Conservation (phyloP, 208 protist species). For the Angomonas deanei region DNA sequence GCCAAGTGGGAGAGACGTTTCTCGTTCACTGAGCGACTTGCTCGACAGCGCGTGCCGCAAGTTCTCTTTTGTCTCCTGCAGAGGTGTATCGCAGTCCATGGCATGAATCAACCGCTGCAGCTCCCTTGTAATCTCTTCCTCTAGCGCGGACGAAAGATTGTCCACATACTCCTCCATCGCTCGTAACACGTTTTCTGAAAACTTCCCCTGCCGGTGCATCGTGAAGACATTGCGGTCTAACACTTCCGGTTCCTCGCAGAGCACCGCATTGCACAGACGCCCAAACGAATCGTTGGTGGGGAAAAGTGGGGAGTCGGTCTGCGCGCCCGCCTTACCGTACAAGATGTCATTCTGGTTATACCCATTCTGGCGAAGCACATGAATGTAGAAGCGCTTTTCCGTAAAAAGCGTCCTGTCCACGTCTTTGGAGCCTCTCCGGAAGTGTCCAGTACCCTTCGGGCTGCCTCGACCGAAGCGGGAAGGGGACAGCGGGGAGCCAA, state of each 20-base stretch:
- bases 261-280: too few species aligned
- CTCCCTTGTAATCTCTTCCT: constrained; percentile 19
- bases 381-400: constrained; percentile 26
- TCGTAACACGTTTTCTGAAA: constrained; percentile 18
- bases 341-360: not conserved
- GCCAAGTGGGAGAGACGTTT: too few species aligned
- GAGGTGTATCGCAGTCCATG: not conserved
- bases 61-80: not conserved
- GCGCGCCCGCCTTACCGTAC: not conserved
- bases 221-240: constrained; percentile 28
- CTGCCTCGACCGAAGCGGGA: not conserved
- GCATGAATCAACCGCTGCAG: constrained; percentile 17
- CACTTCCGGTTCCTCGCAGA: constrained; percentile 20
- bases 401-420: constrained; percentile 6
- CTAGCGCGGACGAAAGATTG: constrained; percentile 10
- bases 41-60: too few species aligned
- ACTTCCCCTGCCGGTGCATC: constrained; percentile 17
- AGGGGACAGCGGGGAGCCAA: not conserved
- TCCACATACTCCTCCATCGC: constrained; percentile 20
- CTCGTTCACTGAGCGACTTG: too few species aligned
- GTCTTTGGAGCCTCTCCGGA: constrained; percentile 1
- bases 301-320: constrained; percentile 6
- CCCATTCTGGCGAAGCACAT: constrained; percentile 18
- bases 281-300: constrained; percentile 7
- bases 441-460: not conserved